Percentiles rank a stretch among this genome's conserved stretches.
Evolutionary conservation across 192 early-diverging fungal genomes (phyloP).

Genomic region (Ambispora gerdemannii): DNA sequence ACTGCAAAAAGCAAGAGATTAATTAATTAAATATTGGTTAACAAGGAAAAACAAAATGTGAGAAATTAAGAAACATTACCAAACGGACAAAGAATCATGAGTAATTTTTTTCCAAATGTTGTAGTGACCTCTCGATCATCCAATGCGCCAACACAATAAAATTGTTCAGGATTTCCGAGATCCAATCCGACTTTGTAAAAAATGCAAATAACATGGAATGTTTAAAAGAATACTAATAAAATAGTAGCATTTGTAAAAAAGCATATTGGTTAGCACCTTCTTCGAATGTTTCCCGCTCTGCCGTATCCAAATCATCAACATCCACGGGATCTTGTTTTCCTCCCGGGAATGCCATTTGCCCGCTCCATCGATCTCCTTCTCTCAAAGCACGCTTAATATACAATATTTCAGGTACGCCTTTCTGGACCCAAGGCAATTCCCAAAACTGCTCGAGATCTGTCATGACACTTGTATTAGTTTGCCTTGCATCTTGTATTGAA

Average conservation of each 20-base stretch:
- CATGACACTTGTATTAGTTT: no score
- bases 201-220: no score
- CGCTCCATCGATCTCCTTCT: conserved; percentile 48
- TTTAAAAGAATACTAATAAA: no score
- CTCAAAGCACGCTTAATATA: conserved; percentile 44
- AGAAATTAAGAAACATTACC: conserved; percentile 31
- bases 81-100: conserved; percentile 47
- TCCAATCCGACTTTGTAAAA: conserved; percentile 42
- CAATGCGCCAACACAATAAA: conserved; percentile 38
- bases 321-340: conserved; percentile 42
- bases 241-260: no score
- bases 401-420: conserved; percentile 42
- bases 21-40: neutral
- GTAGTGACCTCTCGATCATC: conserved; percentile 48
- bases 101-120: conserved; percentile 42
- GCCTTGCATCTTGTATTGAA: no score
- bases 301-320: conserved; percentile 44
- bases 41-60: conserved; percentile 7
- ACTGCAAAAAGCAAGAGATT: conserved; percentile 27
- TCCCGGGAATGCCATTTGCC: conserved; percentile 45
- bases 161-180: conserved; percentile 37
- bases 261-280: conserved; percentile 24
- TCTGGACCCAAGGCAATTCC: conserved; percentile 37
- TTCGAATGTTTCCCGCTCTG: conserved; percentile 42
- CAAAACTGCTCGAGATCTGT: conserved; percentile 40